Evolutionary conservation across 2,329 filamentous ascomycete species (phyloP), one percentile per base, ranked within the genome.

Genomic region (Diaporthe citri): DNA sequence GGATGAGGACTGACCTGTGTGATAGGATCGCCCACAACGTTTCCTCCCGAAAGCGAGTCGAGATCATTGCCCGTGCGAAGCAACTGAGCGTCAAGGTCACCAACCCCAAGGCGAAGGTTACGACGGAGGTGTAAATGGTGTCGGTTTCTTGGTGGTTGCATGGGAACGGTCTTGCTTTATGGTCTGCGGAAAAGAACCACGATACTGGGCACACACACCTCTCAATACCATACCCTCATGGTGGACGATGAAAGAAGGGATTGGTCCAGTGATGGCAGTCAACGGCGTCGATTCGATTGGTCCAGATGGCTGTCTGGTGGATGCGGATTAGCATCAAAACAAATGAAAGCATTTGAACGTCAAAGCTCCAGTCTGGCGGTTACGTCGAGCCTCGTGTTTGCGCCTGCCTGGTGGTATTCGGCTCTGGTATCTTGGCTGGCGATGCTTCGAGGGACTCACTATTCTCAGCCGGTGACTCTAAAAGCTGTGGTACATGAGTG

Each of bases 1-100:
- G 5, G 15, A 69, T 8, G 3, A 28, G 41, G 36, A 74, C 73
- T 74, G 51, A 79, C 66, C 78, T 71, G 39, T 57, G 41, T 74
- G 75, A 51, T 82, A 98, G 96, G 92, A 99, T 99, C 87, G 95
- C 94, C 86, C 95, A 97, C 91, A 94, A 95, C 87, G 97, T 99
- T 87, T 99, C 97, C 78, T 97, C 97, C 86, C 92, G 96, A 89
- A 99, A 99, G 95, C 93, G 97, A 88, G 93, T 99, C 88, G 96
- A 98, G 85, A 99, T 99, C 89, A 93, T 99, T 84, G 91, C 95
- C 85, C 94, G 96, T 87, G 97, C 97, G 80, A 98, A 98, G 94
- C 93, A 97, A 89, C 90, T 99, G 85, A 95, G 96, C 85, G 97
- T 99, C 87, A 99, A 99, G 94, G 96, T 99, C 87, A 99, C 97